phyloP scores from a whole-genome alignment of 176 grass and related monocot species.

The Miscanthus lutarioriparius region DNA sequence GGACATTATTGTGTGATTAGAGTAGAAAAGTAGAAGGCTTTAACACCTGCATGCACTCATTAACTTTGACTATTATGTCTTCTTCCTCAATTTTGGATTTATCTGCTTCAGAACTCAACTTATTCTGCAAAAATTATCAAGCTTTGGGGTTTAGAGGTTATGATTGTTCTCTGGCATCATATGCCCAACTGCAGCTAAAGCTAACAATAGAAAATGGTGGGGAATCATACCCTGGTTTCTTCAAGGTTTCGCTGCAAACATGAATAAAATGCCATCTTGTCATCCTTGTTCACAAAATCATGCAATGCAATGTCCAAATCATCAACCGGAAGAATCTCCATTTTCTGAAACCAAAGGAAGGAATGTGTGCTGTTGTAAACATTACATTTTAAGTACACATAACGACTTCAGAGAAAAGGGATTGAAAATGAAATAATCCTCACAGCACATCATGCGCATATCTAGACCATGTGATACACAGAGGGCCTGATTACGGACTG shows the following conservation, averaged over 20 bases:
- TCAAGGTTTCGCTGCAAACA: constrained; percentile 89
- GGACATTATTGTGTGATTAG: not conserved
- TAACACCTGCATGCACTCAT: constrained; percentile 77
- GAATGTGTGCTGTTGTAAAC: not conserved
- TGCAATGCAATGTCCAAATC: constrained; percentile 98
- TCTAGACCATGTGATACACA: not conserved
- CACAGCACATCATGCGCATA: not conserved
- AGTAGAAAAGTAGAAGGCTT: constrained; percentile 18
- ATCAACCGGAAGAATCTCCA: constrained; percentile 97
- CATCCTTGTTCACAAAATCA: constrained; percentile 97
- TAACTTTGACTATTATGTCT: constrained; percentile 84
- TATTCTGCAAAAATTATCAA: constrained; percentile 58
- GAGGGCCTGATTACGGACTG: not conserved
- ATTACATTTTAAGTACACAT: not conserved
- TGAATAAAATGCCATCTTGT: constrained; percentile 81
- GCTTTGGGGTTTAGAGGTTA: constrained; percentile 23
- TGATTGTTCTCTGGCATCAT: constrained; percentile 26
- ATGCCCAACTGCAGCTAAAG: constrained; percentile 5
- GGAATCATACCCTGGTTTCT: constrained; percentile 71
- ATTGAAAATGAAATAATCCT: constrained; percentile 21
- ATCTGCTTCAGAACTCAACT: constrained; percentile 70
- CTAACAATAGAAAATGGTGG: constrained; percentile 3
- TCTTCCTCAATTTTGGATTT: constrained; percentile 76
- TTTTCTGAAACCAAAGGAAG: constrained; percentile 65
- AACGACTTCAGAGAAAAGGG: not conserved